Conservation (phyloP, 148 eudicot genomes). For the Beta vulgaris region DNA sequence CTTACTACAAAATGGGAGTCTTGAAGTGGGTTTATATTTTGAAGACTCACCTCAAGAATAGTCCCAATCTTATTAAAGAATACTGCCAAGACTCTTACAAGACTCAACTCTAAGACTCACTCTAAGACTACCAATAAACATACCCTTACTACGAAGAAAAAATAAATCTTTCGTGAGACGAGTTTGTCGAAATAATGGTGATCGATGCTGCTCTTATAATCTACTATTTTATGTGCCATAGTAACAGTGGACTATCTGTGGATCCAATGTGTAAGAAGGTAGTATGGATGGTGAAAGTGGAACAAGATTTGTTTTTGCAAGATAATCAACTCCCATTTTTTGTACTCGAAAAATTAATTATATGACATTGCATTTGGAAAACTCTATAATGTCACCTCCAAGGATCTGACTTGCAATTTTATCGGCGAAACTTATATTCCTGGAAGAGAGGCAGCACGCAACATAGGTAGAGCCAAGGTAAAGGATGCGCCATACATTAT, state of each 20-base stretch:
- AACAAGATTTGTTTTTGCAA: neutral
- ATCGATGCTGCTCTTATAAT: neutral
- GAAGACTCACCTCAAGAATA: no score
- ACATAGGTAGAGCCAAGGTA: neutral
- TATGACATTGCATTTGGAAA: neutral
- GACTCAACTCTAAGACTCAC: no score
- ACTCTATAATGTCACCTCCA: neutral
- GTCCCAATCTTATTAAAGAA: no score
- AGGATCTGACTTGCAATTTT: conserved; percentile 1
- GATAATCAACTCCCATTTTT: neutral
- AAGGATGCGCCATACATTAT: neutral
- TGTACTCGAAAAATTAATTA: neutral
- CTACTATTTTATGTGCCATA: neutral
- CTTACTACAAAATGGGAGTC: no score
- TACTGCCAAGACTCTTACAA: no score
- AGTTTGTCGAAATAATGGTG: neutral
- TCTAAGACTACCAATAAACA: no score
- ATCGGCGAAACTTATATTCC: neutral
- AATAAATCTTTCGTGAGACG: neutral
- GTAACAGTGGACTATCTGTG: neutral
- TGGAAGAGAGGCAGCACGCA: neutral
- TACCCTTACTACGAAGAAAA: neutral
- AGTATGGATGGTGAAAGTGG: neutral
- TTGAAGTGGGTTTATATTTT: no score
- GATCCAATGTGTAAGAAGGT: neutral